phyloP scores from a whole-genome alignment of 2,329 filamentous ascomycete genomes.

The Scedosporium apiospermum region DNA sequence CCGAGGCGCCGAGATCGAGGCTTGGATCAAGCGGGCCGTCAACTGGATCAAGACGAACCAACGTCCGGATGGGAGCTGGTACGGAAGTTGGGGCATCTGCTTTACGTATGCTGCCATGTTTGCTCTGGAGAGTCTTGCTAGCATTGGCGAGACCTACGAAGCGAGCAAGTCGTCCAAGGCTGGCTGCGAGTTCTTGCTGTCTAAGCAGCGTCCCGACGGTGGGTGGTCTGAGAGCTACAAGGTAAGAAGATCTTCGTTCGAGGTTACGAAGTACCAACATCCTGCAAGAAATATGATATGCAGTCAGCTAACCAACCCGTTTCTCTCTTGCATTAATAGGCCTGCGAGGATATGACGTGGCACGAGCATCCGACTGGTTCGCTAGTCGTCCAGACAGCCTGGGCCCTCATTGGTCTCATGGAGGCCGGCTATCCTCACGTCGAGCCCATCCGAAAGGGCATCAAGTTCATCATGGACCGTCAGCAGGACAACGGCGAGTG shows the following conservation, averaged over 20 bases:
- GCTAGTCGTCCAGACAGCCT: constrained; percentile 91
- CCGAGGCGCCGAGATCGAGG: constrained; percentile 62
- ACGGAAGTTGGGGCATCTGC: constrained; percentile 95
- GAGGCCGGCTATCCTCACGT: constrained; percentile 73
- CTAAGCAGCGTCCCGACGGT: constrained; percentile 77
- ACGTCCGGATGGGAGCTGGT: constrained; percentile 81
- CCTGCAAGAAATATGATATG: too few relatives aligned
- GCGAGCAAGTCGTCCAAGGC: constrained; percentile 62
- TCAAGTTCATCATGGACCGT: constrained; percentile 73
- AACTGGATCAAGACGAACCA: constrained; percentile 77
- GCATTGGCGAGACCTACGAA: constrained; percentile 70
- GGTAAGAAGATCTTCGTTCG: constrained; percentile 27
- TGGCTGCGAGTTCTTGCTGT: constrained; percentile 78
- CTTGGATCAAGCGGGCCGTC: constrained; percentile 64
- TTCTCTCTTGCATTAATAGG: constrained; percentile 27
- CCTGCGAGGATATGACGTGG: constrained; percentile 70
- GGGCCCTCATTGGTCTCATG: constrained; percentile 75
- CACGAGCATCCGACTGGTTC: constrained; percentile 64
- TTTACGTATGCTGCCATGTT: constrained; percentile 98
- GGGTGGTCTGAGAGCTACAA: constrained; percentile 96
- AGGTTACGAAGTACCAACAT: neutral
- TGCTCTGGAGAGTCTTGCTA: constrained; percentile 75
- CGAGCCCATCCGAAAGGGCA: constrained; percentile 60
- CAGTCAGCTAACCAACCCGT: constrained; percentile 10
- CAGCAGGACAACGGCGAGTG: constrained; percentile 89